Conservation (phyloP, 805 yeast species). For the Kurtzmaniella cleridarum region DNA sequence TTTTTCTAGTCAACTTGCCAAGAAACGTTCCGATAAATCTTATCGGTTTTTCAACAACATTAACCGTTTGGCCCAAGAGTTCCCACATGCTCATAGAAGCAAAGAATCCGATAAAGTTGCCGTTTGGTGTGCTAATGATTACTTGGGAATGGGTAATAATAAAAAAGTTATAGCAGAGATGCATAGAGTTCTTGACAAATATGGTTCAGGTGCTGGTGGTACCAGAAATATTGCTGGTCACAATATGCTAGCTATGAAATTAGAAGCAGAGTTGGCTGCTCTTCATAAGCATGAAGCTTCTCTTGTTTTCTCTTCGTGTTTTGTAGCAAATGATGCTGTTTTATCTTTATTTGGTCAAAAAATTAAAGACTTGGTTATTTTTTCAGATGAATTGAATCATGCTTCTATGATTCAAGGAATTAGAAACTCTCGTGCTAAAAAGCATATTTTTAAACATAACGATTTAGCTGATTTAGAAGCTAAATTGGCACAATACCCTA, state of each 20-base stretch:
- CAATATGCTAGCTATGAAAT: slow-evolving; percentile 77
- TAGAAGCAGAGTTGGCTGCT: slow-evolving; percentile 84
- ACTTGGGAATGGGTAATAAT: slow-evolving; percentile 90
- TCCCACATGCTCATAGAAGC: slow-evolving; percentile 87
- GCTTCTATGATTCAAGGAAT: slow-evolving; percentile 98
- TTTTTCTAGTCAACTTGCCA: slow-evolving; percentile 59
- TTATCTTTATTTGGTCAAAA: slow-evolving; percentile 87
- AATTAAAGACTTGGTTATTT: slow-evolving; percentile 82
- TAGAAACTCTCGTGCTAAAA: slow-evolving; percentile 79
- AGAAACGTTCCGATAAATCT: slow-evolving; percentile 82
- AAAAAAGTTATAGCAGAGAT: slow-evolving; percentile 66
- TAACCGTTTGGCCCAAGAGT: slow-evolving; percentile 90
- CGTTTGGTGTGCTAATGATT: slow-evolving; percentile 99
- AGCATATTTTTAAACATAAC: slow-evolving; percentile 90
- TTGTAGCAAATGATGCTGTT: slow-evolving; percentile 95
- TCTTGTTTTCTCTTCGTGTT: slow-evolving; percentile 90
- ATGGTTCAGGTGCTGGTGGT: slow-evolving; percentile 99
- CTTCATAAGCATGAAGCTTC: slow-evolving; percentile 95
- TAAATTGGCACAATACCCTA: slow-evolving; percentile 73
- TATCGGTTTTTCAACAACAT: slow-evolving; percentile 96
- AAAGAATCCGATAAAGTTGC: slow-evolving; percentile 77
- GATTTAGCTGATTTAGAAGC: slow-evolving; percentile 79
- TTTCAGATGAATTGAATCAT: slow-evolving; percentile 90
- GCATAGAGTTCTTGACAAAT: slow-evolving; percentile 74
- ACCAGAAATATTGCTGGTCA: slow-evolving; percentile 99